These are phyloP conservation scores for Cephaloascus fragrans DNA, from an alignment of 805 yeast genomes.

Conservation along the genomic window DNA sequence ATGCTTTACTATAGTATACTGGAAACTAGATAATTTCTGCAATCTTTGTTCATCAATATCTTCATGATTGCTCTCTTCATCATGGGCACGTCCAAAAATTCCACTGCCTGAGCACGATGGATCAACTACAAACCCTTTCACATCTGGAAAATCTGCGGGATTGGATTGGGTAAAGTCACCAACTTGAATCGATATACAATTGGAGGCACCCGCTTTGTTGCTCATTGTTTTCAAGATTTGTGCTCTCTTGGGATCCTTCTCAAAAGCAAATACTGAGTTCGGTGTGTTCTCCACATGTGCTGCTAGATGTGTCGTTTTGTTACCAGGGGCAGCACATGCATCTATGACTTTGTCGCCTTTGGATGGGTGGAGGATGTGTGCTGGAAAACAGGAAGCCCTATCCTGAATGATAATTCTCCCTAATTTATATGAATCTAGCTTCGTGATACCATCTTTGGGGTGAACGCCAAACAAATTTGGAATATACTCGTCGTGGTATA, in stretches of 20 bases:
- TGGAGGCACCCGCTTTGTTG: slow-evolving; percentile 56
- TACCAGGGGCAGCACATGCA: slow-evolving; percentile 98
- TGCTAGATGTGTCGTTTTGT: slow-evolving; percentile 90
- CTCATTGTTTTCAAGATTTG: slow-evolving; percentile 69
- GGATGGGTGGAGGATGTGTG: slow-evolving; percentile 59
- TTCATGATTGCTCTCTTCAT: slow-evolving; percentile 28
- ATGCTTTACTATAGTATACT: slow-evolving; percentile 78
- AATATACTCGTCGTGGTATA: slow-evolving; percentile 66
- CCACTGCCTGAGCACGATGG: slow-evolving; percentile 99
- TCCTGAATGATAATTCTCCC: slow-evolving; percentile 91
- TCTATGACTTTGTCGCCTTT: slow-evolving; percentile 67
- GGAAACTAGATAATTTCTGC: slow-evolving; percentile 73
- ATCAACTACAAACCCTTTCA: slow-evolving; percentile 81
- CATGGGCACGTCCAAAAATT: slow-evolving; percentile 79
- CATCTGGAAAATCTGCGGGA: slow-evolving; percentile 50
- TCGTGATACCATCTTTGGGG: slow-evolving; percentile 62
- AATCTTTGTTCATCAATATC: slow-evolving; percentile 43
- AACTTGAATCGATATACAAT: slow-evolving; percentile 35
- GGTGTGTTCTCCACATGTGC: slow-evolving; percentile 36
- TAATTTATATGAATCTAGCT: slow-evolving; percentile 54
- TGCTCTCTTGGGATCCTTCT: slow-evolving; percentile 69
- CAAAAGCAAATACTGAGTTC: slow-evolving; percentile 68
- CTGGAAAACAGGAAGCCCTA: slow-evolving; percentile 95
- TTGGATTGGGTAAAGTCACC: slow-evolving; percentile 59
- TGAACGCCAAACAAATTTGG: slow-evolving; percentile 76